These are phyloP conservation scores for Setaria italica DNA, from an alignment of 202 grass and related monocot species.

Conservation along the genomic window DNA sequence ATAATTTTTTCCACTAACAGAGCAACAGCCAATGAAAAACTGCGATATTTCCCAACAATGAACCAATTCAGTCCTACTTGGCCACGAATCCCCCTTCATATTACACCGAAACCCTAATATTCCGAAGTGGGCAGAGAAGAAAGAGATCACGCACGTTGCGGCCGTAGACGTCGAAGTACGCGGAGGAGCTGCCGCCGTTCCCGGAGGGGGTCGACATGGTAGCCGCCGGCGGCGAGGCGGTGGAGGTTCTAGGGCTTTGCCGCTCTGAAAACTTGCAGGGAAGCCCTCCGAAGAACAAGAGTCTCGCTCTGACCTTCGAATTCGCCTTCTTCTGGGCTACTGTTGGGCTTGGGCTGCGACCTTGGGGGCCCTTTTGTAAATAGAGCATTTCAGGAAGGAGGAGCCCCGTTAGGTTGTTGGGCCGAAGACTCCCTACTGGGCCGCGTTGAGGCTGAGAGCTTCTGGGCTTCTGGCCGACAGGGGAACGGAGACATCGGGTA, in stretches of 20 bases:
- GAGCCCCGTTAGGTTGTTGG: background rate
- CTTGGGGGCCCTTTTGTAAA: constrained; percentile 22
- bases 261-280: background rate
- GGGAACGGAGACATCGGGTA: background rate
- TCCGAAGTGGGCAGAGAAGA: background rate
- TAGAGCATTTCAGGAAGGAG: background rate
- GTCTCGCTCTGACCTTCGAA: background rate
- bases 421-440: background rate
- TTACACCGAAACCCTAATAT: background rate
- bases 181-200: constrained; percentile 2
- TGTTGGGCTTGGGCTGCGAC: background rate
- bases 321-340: background rate
- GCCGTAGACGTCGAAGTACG: constrained; percentile 73
- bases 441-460: background rate
- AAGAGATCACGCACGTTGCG: constrained; percentile 54
- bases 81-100: background rate
- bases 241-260: constrained; percentile 32
- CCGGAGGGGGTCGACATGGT: constrained; percentile 44
- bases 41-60: background rate
- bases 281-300: constrained; percentile 17
- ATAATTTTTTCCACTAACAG: background rate
- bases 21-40: background rate
- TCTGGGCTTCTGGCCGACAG: background rate
- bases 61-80: background rate
- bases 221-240: background rate